Conservation (phyloP, 306 rosid species). For the Albizia julibrissin region DNA sequence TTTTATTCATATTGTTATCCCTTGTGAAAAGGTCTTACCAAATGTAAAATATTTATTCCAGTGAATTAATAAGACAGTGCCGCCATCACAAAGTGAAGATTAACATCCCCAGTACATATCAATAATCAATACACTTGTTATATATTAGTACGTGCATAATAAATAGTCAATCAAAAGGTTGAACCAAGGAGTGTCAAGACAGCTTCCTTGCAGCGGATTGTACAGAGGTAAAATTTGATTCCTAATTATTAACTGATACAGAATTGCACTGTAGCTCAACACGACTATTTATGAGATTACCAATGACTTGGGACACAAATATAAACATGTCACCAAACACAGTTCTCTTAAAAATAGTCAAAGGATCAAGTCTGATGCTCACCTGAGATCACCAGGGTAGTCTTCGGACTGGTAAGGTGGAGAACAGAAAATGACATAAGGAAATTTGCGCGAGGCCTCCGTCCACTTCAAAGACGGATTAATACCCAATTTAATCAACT, state of each 20-base stretch:
- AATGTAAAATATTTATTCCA: neutral
- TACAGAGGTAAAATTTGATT: neutral
- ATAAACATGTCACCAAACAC: neutral
- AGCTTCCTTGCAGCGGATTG: neutral
- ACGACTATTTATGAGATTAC: neutral
- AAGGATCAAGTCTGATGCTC: conserved; percentile 25
- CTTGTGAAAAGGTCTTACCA: no score
- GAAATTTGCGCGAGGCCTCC: conserved; percentile 48
- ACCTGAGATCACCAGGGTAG: conserved; percentile 84
- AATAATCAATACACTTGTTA: neutral
- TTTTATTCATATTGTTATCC: neutral
- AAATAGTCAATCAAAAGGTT: neutral
- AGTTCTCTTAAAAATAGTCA: neutral
- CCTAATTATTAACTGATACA: neutral
- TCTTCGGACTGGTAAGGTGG: conserved; percentile 77
- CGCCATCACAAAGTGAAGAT: neutral
- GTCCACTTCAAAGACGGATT: conserved; percentile 74
- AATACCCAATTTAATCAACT: conserved; percentile 69
- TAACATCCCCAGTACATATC: neutral
- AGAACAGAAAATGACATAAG: conserved; percentile 83
- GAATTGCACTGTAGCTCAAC: neutral
- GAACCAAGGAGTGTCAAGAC: neutral
- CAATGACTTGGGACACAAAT: conserved; percentile 15
- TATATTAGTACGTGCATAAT: neutral
- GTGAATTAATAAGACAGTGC: neutral